These are phyloP conservation scores for Neocucurbitaria cava DNA, from an alignment of 2,329 filamentous ascomycete genomes.

Conservation along the genomic window DNA sequence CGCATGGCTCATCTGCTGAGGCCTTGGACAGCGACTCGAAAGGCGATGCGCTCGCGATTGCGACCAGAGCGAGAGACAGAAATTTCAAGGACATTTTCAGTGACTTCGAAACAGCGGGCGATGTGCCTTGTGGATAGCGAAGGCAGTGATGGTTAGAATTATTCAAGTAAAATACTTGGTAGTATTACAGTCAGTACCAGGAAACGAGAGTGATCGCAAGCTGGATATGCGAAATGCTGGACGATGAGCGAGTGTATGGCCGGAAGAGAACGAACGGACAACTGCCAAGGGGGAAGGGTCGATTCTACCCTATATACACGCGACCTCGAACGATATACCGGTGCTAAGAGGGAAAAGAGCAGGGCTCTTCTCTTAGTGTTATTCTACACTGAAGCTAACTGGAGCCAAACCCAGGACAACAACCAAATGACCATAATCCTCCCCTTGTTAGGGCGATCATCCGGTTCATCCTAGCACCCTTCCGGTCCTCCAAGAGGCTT, in stretches of 20 bases:
- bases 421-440: constrained; percentile 1
- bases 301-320: not conserved
- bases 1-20: constrained; percentile 39
- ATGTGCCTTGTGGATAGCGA: not conserved
- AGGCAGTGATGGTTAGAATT: constrained; percentile 3
- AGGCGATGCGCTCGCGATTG: constrained; percentile 28
- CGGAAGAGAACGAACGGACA: not conserved
- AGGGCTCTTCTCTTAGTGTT: not conserved
- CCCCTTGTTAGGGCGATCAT: constrained; percentile 3
- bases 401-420: not conserved
- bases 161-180: constrained; percentile 7
- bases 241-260: not conserved
- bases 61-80: constrained; percentile 32
- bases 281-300: not conserved
- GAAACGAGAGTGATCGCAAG: constrained; percentile 8
- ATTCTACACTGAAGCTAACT: constrained; percentile 1
- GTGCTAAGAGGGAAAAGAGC: not conserved
- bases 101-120: not conserved
- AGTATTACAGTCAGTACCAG: constrained; percentile 3
- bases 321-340: not conserved
- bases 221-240: not conserved
- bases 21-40: constrained; percentile 28
- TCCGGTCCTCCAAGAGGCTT: not conserved
- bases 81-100: constrained; percentile 32
- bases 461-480: not conserved